These are phyloP conservation scores for Leccinum aurantiacum DNA, from an alignment of 768 basidiomycete genomes.

Conservation along the genomic window DNA sequence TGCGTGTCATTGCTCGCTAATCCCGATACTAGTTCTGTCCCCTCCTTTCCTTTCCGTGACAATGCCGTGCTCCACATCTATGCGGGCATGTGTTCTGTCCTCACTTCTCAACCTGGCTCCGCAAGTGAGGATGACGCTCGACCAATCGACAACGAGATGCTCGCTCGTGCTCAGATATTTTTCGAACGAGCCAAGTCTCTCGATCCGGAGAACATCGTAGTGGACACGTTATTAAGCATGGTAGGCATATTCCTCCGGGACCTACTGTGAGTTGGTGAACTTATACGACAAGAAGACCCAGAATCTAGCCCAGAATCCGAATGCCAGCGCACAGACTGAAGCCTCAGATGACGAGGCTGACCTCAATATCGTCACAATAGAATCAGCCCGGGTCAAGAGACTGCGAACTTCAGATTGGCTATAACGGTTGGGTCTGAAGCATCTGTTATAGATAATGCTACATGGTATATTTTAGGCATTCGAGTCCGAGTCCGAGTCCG, in stretches of 20 bases:
- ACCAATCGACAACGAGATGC: conserved; percentile 44
- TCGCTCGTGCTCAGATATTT: conserved; percentile 51
- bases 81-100: conserved; percentile 72
- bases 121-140: conserved; percentile 4
- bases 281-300: conserved; percentile 18
- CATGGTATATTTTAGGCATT: conserved; percentile 37
- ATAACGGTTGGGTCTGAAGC: background rate
- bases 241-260: conserved; percentile 31
- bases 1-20: background rate
- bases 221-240: conserved; percentile 53
- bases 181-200: conserved; percentile 61
- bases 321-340: conserved; percentile 10
- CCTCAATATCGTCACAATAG: background rate
- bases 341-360: conserved; percentile 40
- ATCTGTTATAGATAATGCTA: background rate
- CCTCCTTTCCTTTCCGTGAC: conserved; percentile 85
- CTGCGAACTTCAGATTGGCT: conserved; percentile 12
- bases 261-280: background rate
- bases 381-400: conserved; percentile 13
- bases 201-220: conserved; percentile 57
- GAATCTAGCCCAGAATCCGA: conserved; percentile 23
- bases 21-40: conserved; percentile 61
- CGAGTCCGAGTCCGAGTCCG: conserved; percentile 83
- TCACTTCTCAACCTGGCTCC: conserved; percentile 47
- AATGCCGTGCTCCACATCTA: conserved; percentile 79